Evolutionary conservation across 345 rosid species (phyloP).

Genomic region (Euphorbia lathyris): DNA sequence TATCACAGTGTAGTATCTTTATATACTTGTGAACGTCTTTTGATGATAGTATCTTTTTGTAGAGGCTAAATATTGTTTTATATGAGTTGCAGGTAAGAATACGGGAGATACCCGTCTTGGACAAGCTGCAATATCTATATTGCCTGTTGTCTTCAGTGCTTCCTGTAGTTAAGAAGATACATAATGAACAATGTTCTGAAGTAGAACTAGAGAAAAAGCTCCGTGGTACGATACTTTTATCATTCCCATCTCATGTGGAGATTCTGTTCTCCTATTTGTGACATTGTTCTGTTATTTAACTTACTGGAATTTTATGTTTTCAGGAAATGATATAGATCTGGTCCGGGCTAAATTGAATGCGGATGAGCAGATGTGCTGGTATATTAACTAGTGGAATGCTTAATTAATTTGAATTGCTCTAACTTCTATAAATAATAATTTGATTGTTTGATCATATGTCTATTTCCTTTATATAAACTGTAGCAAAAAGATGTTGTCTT

Average conservation of each 20-base stretch:
- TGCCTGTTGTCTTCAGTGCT: conserved; percentile 79
- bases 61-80: conserved; percentile 16
- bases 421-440: not conserved
- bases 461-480: not conserved
- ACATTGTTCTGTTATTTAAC: conserved; percentile 5
- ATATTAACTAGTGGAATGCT: conserved; percentile 21
- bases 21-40: not conserved
- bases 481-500: not conserved
- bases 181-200: conserved; percentile 76
- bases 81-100: conserved; percentile 60
- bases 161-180: conserved; percentile 85
- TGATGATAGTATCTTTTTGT: not conserved
- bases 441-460: not conserved
- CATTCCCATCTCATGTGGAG: conserved; percentile 5
- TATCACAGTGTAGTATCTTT: conserved; percentile 2
- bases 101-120: conserved; percentile 71
- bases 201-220: conserved; percentile 80
- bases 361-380: conserved; percentile 99
- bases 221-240: conserved; percentile 51
- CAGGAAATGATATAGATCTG: conserved; percentile 80
- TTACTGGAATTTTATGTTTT: conserved; percentile 12
- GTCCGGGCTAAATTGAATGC: conserved; percentile 79
- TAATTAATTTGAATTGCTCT: not conserved
- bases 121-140: conserved; percentile 79
- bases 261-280: not conserved